These are phyloP conservation scores for Nothomitra cinnamomea DNA, from an alignment of 2,329 filamentous ascomycete species.

Conservation along the genomic window DNA sequence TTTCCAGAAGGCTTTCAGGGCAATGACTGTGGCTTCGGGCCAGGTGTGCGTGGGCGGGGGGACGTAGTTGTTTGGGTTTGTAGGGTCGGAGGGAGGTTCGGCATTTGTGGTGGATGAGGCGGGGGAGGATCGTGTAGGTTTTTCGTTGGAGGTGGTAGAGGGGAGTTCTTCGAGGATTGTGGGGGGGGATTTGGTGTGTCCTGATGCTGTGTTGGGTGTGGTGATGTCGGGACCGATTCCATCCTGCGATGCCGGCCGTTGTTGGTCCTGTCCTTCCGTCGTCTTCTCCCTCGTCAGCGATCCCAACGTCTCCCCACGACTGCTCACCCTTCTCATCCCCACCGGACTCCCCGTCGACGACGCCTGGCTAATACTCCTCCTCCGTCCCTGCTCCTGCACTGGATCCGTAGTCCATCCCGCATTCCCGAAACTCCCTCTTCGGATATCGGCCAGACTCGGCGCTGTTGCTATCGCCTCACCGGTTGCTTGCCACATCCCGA, in stretches of 20 bases:
- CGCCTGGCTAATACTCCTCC: not conserved
- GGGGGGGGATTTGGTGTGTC: no score
- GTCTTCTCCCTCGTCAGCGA: not conserved
- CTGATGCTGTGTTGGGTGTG: no score
- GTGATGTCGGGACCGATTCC: not conserved
- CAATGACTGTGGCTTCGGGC: conserved; percentile 40
- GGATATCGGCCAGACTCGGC: conserved; percentile 6
- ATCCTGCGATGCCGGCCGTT: not conserved
- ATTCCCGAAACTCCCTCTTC: conserved; percentile 4
- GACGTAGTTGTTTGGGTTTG: conserved; percentile 42
- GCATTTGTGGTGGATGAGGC: not conserved
- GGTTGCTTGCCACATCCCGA: conserved; percentile 8
- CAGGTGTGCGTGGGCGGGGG: conserved; percentile 40
- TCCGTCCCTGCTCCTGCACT: not conserved
- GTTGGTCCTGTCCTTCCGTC: not conserved
- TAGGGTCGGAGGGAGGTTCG: not conserved
- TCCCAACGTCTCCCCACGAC: not conserved
- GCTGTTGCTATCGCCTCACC: conserved; percentile 4
- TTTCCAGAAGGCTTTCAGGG: conserved; percentile 45
- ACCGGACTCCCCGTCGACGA: not conserved
- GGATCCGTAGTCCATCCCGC: conserved; percentile 4
- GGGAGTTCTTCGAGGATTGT: no score
- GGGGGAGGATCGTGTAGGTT: not conserved
- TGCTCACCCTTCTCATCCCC: not conserved
- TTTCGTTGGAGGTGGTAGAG: not conserved